These are phyloP conservation scores for Alternaria ethzedia DNA, from an alignment of 2,329 filamentous ascomycete species.

Conservation along the genomic window DNA sequence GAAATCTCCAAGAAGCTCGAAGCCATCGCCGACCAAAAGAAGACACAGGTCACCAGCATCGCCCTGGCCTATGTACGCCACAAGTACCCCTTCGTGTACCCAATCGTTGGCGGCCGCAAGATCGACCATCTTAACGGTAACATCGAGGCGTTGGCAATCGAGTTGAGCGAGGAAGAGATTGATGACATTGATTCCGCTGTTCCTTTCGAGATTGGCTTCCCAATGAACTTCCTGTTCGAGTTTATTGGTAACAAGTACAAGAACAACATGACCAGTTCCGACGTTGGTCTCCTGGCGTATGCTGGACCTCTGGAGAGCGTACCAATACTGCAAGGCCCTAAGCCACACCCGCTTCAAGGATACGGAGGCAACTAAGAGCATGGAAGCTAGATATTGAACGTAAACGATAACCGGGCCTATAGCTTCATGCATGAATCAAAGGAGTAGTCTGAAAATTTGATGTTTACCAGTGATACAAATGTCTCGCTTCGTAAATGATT, in stretches of 20 bases:
- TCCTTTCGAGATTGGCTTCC: constrained; percentile 64
- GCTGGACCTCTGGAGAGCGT: constrained; percentile 38
- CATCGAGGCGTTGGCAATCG: constrained; percentile 61
- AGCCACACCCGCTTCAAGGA: constrained; percentile 35
- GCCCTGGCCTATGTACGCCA: constrained; percentile 76
- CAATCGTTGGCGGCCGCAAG: constrained; percentile 76
- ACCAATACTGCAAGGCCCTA: constrained; percentile 28
- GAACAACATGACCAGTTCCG: constrained; percentile 32
- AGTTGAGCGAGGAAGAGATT: constrained; percentile 60
- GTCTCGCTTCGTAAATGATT: not conserved
- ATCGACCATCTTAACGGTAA: constrained; percentile 72
- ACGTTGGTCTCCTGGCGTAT: constrained; percentile 37
- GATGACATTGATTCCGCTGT: constrained; percentile 59
- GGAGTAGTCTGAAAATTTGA: not conserved
- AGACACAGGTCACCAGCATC: constrained; percentile 62
- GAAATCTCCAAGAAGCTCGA: constrained; percentile 64
- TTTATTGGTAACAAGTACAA: constrained; percentile 36
- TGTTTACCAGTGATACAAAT: not conserved
- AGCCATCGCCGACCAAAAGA: constrained; percentile 64
- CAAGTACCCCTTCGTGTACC: constrained; percentile 76
- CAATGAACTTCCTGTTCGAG: constrained; percentile 53
- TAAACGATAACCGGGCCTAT: not conserved
- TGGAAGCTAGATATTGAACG: not conserved
- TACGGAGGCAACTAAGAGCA: constrained; percentile 10
- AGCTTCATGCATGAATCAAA: not conserved